These are phyloP conservation scores for Pichia cactophila DNA, from an alignment of 1,139 yeast species.

Conservation along the genomic window DNA sequence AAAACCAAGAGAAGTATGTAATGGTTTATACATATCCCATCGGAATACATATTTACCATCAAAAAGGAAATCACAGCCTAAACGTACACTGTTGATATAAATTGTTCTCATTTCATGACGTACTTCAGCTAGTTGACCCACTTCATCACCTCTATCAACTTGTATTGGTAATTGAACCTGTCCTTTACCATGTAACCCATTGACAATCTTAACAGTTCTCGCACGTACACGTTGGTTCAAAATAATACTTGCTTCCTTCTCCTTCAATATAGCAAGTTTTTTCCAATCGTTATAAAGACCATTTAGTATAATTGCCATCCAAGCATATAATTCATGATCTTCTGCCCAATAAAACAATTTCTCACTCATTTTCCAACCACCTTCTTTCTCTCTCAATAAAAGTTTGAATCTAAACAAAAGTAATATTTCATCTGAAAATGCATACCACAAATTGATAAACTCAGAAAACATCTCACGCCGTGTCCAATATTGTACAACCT, in stretches of 20 bases:
- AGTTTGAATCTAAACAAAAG: constrained; percentile 48
- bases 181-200: constrained; percentile 3
- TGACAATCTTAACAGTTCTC: constrained; percentile 23
- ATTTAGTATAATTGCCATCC: constrained; percentile 56
- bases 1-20: constrained; percentile 26
- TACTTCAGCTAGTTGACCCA: constrained; percentile 24
- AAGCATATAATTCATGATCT: constrained; percentile 49
- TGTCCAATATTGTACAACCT: constrained; percentile 29
- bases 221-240: constrained; percentile 32
- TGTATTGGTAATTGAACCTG: background rate
- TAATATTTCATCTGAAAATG: constrained; percentile 53
- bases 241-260: constrained; percentile 39
- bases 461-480: constrained; percentile 42
- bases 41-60: constrained; percentile 37
- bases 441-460: constrained; percentile 49
- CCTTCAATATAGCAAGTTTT: constrained; percentile 34
- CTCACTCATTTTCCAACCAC: constrained; percentile 1
- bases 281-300: constrained; percentile 44
- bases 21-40: constrained; percentile 24
- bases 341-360: constrained; percentile 13
- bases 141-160: background rate
- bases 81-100: constrained; percentile 31
- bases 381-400: constrained; percentile 36
- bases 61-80: constrained; percentile 36
- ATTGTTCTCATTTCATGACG: constrained; percentile 25